These are phyloP conservation scores for Incumbomyces delicatus DNA, from an alignment of 2,329 filamentous ascomycete species.

Conservation along the genomic window DNA sequence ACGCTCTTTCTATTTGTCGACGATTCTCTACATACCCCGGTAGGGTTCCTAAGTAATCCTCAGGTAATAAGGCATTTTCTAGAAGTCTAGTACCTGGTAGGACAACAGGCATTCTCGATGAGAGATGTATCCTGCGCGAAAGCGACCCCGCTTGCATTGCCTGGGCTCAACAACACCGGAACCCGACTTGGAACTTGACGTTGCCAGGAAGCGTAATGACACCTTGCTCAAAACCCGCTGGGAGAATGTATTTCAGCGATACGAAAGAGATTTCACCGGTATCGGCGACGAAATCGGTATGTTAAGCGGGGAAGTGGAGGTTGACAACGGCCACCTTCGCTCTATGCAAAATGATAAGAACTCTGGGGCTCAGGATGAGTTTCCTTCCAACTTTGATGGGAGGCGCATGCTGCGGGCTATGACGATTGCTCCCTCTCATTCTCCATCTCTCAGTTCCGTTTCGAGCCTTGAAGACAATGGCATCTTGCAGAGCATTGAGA, in stretches of 20 bases:
- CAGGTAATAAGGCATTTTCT: too few relatives aligned
- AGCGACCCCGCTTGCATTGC: conserved; percentile 46
- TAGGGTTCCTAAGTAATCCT: too few relatives aligned
- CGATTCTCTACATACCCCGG: too few relatives aligned
- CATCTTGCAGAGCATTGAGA: conserved; percentile 19
- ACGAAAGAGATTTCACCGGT: conserved; percentile 69
- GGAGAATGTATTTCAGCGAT: conserved; percentile 83
- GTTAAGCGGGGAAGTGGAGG: conserved; percentile 67
- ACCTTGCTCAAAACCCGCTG: conserved; percentile 70
- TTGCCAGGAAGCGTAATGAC: conserved; percentile 56
- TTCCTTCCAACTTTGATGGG: conserved; percentile 8
- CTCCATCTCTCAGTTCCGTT: background rate
- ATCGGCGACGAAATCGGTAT: conserved; percentile 87
- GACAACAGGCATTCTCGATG: too few relatives aligned
- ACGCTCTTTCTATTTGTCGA: too few relatives aligned
- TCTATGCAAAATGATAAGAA: conserved; percentile 51
- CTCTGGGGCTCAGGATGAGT: conserved; percentile 25
- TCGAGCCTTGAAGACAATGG: conserved; percentile 12
- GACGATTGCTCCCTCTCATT: conserved; percentile 9
- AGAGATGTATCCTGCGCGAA: conserved; percentile 24
- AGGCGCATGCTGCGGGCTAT: conserved; percentile 17
- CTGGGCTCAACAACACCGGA: background rate
- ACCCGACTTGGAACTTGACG: conserved; percentile 17
- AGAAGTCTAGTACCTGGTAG: too few relatives aligned
- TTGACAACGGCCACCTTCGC: conserved; percentile 78